A percentile compares a stretch with the other conserved stretches of the same genome.
Evolutionary conservation across 163 green algal genomes (phyloP).

Genomic region (Scenedesmus sp.): DNA sequence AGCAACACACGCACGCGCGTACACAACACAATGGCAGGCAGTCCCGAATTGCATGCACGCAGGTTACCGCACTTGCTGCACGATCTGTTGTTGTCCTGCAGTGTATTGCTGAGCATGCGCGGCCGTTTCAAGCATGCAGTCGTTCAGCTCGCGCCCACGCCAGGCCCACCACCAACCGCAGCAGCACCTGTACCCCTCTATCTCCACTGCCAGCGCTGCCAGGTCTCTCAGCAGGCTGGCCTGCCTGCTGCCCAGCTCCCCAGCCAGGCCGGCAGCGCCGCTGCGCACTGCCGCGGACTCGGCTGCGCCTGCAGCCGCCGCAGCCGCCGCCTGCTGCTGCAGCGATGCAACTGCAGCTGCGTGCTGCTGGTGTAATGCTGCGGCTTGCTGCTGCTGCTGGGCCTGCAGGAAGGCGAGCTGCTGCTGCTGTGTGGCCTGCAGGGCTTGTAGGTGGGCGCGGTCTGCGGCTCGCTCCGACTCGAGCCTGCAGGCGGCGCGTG

Average conservation of each 20-base stretch:
- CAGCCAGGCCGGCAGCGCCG: slow-evolving; percentile 11
- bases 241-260: slow-evolving; percentile 26
- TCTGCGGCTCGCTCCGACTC: slow-evolving; percentile 22
- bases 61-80: too few relatives aligned
- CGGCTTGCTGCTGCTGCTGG: slow-evolving; percentile 38
- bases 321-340: slow-evolving; percentile 26
- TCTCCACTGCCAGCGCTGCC: slow-evolving; percentile 39
- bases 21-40: too few relatives aligned
- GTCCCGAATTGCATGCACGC: too few relatives aligned
- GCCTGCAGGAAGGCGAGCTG: slow-evolving; percentile 19
- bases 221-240: slow-evolving; percentile 40
- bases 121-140: not conserved
- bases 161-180: not conserved
- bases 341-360: not conserved
- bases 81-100: not conserved
- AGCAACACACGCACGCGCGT: too few relatives aligned
- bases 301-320: not conserved
- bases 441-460: slow-evolving; percentile 4
- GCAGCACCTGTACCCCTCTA: slow-evolving; percentile 46
- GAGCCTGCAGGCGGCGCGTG: slow-evolving; percentile 2
- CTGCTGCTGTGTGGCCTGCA: slow-evolving; percentile 12
- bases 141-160: too few relatives aligned
- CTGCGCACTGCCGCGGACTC: slow-evolving; percentile 30
- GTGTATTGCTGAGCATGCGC: not conserved
- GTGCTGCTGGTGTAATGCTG: slow-evolving; percentile 43